phyloP scores from a whole-genome alignment of 2,329 filamentous ascomycete species.

The Sphaerulina vaccinii region DNA sequence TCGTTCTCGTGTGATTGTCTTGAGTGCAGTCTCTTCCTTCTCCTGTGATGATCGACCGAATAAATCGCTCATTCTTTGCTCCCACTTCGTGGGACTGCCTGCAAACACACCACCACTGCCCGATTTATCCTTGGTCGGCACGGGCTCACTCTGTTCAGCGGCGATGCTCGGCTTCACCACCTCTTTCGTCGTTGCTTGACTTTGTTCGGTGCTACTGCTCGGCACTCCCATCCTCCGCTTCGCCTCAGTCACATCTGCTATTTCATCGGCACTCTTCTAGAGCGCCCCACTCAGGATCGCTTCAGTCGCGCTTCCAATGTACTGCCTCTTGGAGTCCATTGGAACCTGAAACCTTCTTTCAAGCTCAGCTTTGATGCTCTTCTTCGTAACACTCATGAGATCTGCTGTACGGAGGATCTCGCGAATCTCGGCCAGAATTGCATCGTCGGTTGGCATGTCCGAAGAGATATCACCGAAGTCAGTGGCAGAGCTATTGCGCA shows the following conservation, averaged over 20 bases:
- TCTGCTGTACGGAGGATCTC: constrained; percentile 90
- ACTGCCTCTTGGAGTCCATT: constrained; percentile 83
- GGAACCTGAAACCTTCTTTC: constrained; percentile 86
- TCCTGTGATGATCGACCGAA: background rate
- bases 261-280: constrained; percentile 22
- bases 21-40: background rate
- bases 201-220: background rate
- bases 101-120: background rate
- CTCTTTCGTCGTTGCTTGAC: no score
- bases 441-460: constrained; percentile 78
- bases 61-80: background rate
- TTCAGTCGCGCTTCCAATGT: constrained; percentile 62
- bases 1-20: background rate
- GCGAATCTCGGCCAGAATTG: constrained; percentile 86
- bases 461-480: constrained; percentile 61
- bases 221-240: background rate
- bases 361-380: constrained; percentile 90
- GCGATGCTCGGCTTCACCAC: background rate
- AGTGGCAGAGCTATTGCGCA: constrained; percentile 53
- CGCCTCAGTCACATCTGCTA: background rate
- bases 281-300: constrained; percentile 44
- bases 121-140: no score
- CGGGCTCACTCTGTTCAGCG: no score
- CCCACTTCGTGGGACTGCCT: background rate
- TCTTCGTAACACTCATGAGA: constrained; percentile 98